Percentiles rank a stretch among this genome's conserved stretches.
These are phyloP conservation scores for Datura wrightii DNA, from an alignment of 257 asterid species.

Conservation along the genomic window DNA sequence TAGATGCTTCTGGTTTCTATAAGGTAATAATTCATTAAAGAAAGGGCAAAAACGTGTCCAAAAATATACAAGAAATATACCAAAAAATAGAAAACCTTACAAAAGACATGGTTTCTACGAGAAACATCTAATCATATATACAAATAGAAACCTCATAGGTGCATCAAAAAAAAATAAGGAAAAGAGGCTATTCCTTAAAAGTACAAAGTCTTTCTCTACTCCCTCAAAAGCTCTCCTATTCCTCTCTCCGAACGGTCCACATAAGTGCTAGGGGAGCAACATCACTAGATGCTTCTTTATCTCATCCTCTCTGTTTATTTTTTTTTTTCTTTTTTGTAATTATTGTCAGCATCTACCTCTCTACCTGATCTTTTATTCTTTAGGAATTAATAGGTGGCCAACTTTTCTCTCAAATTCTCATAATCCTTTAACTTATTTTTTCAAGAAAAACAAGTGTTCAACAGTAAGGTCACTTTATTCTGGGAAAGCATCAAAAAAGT, in stretches of 20 bases:
- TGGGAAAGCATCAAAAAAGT: not conserved
- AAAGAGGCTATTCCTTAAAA: not conserved
- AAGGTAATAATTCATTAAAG: not conserved
- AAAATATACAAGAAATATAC: not conserved
- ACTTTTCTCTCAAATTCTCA: not conserved
- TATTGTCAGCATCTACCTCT: not conserved
- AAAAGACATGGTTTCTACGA: not conserved
- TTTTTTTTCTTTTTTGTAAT: not conserved
- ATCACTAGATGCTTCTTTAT: not conserved
- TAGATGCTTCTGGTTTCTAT: not conserved
- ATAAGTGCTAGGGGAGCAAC: not conserved
- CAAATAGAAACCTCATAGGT: not conserved
- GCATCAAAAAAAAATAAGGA: not conserved
- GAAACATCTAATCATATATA: not conserved
- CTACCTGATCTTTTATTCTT: not conserved
- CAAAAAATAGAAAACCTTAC: not conserved
- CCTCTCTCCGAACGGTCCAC: not conserved
- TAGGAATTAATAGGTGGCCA: not conserved
- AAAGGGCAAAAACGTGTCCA: not conserved
- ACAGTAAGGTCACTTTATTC: not conserved
- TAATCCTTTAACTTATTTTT: not conserved
- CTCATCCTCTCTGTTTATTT: not conserved
- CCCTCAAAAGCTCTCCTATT: not conserved
- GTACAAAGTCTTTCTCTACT: not conserved
- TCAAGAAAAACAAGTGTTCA: slow-evolving; percentile 9